Evolutionary conservation across 2,329 filamentous ascomycete genomes (phyloP), one percentile per base, ranked within the genome.

Genomic region (Bipolaris zeicola): DNA sequence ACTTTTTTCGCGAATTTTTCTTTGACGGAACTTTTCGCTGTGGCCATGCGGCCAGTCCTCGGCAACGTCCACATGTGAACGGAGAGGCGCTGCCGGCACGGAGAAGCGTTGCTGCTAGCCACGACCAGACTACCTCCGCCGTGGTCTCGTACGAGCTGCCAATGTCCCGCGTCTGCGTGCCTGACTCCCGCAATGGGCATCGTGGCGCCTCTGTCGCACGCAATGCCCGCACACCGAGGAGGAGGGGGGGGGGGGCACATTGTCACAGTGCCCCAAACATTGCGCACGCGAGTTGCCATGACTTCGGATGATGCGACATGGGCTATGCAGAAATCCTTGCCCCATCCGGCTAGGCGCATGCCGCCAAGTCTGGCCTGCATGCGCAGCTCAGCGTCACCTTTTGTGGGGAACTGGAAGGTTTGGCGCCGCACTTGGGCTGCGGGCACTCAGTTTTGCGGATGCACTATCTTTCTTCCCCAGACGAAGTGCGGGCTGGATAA

Each of bases 241-340:
- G 26, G 6, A 6, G 24, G 28, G 6, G 7, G 26, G 7, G 26
- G 26, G 28, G 28, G 28, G 0, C 1, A 31, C 10, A 31, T 13
- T 2, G 28, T 13, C 10, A 31, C 58, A 37, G 42, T 60, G 39
- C 38, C 34, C 58, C 57, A 50, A 58, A 63, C 63, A 64, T 63
- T 65, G 65, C 65, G 67, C 70, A 75, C 70, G 71, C 70, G 69
- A 73, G 63, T 64, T 66, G 57, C 65, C 64, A 65, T 68, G 58
- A 59, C 52, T 42, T 54, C 57, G 55, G 50, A 47, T 66, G 61
- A 68, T 66, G 65, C 61, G 63, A 47, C 67, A 68, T 63, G 66
- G 69, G 58, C 48, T 20, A 49, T 43, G 58, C 55, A 65, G 58
- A 31, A 45, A 60, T 47, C 58, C 57, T 64, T 50, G 33, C 66